These are phyloP conservation scores for Ogataea saltuana DNA, from an alignment of 805 yeast species.

Conservation along the genomic window DNA sequence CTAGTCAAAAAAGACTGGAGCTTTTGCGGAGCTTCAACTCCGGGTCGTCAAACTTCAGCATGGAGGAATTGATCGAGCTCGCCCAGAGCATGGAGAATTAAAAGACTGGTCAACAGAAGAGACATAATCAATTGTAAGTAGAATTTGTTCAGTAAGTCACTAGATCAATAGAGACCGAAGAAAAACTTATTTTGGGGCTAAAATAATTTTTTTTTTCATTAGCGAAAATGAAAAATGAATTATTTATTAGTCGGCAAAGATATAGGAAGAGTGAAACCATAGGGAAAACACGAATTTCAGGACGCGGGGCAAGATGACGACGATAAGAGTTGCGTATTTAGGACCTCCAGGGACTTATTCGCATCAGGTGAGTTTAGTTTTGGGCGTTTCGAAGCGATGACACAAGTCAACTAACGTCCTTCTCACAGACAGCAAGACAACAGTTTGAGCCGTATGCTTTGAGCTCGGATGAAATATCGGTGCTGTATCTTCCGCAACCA, in stretches of 20 bases:
- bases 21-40: slow-evolving; percentile 67
- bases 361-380: slow-evolving; percentile 64
- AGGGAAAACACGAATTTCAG: no score
- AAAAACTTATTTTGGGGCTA: not conserved
- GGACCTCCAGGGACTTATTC: slow-evolving; percentile 96
- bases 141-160: no score
- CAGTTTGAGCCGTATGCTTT: slow-evolving; percentile 34
- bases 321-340: slow-evolving; percentile 61
- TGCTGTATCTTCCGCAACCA: slow-evolving; percentile 38
- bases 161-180: not conserved
- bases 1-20: slow-evolving; percentile 48
- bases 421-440: slow-evolving; percentile 53
- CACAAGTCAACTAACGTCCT: not conserved
- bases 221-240: not conserved
- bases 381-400: not conserved
- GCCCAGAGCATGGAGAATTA: slow-evolving; percentile 67
- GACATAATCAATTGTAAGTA: no score
- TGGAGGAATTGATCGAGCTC: slow-evolving; percentile 67
- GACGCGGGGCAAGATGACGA: slow-evolving; percentile 12
- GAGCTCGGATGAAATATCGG: slow-evolving; percentile 16
- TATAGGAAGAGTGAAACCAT: no score
- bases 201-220: not conserved
- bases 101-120: no score
- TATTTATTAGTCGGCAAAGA: not conserved
- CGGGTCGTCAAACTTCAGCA: slow-evolving; percentile 66